Evolutionary conservation across 305 asterid genomes (phyloP).

Genomic region (Fraxinus ornus): DNA sequence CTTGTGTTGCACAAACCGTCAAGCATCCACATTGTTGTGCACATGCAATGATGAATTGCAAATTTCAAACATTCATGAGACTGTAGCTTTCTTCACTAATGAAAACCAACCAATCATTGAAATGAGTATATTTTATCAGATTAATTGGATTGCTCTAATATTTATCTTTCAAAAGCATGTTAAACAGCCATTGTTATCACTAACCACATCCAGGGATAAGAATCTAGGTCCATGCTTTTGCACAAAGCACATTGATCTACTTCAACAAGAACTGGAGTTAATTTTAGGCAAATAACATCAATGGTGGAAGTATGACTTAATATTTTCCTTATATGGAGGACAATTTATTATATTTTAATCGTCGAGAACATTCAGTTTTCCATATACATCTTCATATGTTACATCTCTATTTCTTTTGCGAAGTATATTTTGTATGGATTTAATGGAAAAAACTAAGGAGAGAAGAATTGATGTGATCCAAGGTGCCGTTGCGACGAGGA

Average conservation of each 20-base stretch:
- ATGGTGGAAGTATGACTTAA: background rate
- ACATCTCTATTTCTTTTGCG: background rate
- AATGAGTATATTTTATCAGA: background rate
- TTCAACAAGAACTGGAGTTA: background rate
- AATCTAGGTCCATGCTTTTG: background rate
- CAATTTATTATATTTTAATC: background rate
- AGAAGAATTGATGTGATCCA: too few species aligned
- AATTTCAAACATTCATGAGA: background rate
- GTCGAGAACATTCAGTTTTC: background rate
- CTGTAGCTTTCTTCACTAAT: background rate
- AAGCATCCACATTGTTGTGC: background rate
- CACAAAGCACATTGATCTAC: background rate
- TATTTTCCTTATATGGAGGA: background rate
- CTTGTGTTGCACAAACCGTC: background rate
- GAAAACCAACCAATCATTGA: background rate
- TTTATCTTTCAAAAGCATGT: background rate
- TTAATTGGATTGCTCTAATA: background rate
- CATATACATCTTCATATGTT: background rate
- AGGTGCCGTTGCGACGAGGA: too few species aligned
- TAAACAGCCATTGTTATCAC: background rate
- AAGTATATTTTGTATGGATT: background rate
- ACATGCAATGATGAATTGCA: background rate
- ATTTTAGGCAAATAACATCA: background rate
- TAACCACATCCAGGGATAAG: background rate
- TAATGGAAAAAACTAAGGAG: background rate